A percentile compares a stretch with the other conserved stretches of the same genome.
phyloP scores from a whole-genome alignment of 2,329 filamentous ascomycete species.

The Ophiocordyceps australis region DNA sequence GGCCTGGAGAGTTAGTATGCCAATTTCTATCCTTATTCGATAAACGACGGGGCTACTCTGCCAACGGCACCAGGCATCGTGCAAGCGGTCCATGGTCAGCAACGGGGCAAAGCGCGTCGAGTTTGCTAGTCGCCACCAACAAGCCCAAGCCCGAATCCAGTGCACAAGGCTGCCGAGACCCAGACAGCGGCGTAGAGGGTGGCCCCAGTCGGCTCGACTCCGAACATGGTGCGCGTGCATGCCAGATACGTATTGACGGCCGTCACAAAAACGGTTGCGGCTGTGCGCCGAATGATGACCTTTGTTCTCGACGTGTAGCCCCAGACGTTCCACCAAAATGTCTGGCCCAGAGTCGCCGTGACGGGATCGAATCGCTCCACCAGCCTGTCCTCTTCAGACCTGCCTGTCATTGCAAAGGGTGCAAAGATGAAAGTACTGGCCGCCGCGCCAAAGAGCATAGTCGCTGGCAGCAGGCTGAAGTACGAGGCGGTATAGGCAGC shows the following conservation, averaged over 20 bases:
- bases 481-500: constrained; percentile 47
- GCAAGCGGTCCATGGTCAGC: too few species aligned
- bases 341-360: constrained; percentile 48
- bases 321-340: constrained; percentile 55
- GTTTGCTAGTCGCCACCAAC: constrained; percentile 28
- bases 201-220: constrained; percentile 53
- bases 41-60: too few species aligned
- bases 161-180: constrained; percentile 44
- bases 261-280: constrained; percentile 36
- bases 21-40: too few species aligned
- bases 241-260: constrained; percentile 43
- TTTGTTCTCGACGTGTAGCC: constrained; percentile 46
- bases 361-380: constrained; percentile 41
- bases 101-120: too few species aligned
- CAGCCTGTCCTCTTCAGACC: constrained; percentile 27
- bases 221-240: constrained; percentile 46
- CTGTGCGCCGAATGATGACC: constrained; percentile 46
- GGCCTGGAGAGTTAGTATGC: too few species aligned
- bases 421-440: constrained; percentile 64
- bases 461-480: constrained; percentile 39
- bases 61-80: too few species aligned
- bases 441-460: constrained; percentile 44
- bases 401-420: constrained; percentile 37
- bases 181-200: constrained; percentile 57
- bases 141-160: constrained; percentile 34